Evolutionary conservation across 2,329 filamentous ascomycete genomes (phyloP), one percentile per base, ranked within the genome.

Genomic region (Ophiocordyceps australis): DNA sequence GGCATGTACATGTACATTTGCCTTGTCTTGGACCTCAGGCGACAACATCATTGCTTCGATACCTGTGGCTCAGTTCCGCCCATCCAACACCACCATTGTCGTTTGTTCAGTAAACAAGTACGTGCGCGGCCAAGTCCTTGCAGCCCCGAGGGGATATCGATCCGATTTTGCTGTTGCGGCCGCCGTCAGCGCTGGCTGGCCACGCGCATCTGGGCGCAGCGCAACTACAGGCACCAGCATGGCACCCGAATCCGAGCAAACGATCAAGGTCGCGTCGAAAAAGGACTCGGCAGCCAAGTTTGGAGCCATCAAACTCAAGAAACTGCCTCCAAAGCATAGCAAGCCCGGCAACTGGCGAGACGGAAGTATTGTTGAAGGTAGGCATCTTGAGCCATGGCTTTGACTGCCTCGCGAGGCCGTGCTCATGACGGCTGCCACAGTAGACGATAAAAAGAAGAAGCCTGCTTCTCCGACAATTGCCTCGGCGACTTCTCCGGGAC

Each of bases 321-420:
- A 68, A 38, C 47, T 59, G 2, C 49, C 59, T 1, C 68, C 70
- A 1, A 77, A 73, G 45, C 59, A 71, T 29, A 66, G 52, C 29
- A 72, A 74, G 38, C 65, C 72, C 5, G 75, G 75, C 14, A 78
- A 76, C 39, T 80, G 75, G 74, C 67, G 65, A 38, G 74, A 78
- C 37, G 65, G 63, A n/a, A 67, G 58, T 36, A 56, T 74, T 24
- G 52, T 68, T 15, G 69, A 72, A 38, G 68, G 74, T 74, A 54
- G 20, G 55, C 6, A 39, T 5, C 23, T 20, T 10, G 13, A 14
- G 8, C 17, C 12, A 15, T n/a, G 7, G 4, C 19, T 14, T n/a
- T n/a, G 4, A 9, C 7, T 4, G 9, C 11, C 4, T 16, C 12
- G 9, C 14, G 9, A 5, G 4, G 4, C 13, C 5, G 5, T 14